These are phyloP conservation scores for Phytophthora litchii DNA, from an alignment of 352 stramenopile genomes.

Conservation along the genomic window DNA sequence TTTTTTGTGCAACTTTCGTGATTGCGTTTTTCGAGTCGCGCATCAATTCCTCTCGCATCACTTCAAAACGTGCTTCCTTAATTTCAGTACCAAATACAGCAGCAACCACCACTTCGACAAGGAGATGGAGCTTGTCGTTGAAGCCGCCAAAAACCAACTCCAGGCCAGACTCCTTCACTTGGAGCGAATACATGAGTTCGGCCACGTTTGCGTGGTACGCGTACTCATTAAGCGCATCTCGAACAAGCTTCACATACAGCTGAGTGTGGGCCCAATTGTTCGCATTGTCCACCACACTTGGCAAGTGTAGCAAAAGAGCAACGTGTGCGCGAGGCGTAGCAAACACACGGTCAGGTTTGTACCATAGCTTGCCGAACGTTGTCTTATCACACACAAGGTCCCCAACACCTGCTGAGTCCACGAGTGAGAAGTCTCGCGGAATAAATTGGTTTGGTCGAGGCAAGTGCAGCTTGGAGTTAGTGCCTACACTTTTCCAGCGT, in stretches of 20 bases:
- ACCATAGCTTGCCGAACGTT: constrained; percentile 63
- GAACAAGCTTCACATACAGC: constrained; percentile 67
- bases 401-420: constrained; percentile 32
- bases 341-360: constrained; percentile 68
- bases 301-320: constrained; percentile 57
- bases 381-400: constrained; percentile 44
- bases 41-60: constrained; percentile 73
- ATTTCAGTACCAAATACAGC: constrained; percentile 59
- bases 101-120: constrained; percentile 67
- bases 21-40: constrained; percentile 74
- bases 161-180: constrained; percentile 64
- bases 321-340: constrained; percentile 64
- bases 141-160: constrained; percentile 79
- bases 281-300: constrained; percentile 46
- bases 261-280: constrained; percentile 52
- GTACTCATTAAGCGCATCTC: constrained; percentile 74
- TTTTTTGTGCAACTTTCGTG: constrained; percentile 59
- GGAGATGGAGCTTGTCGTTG: constrained; percentile 72
- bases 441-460: constrained; percentile 75
- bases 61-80: constrained; percentile 55
- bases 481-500: constrained; percentile 42
- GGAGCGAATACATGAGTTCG: constrained; percentile 72
- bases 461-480: constrained; percentile 57
- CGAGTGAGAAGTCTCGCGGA: constrained; percentile 66
- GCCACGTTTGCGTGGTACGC: constrained; percentile 78